Conservation (phyloP, 257 asterid genomes). For the Henckelia pumila region DNA sequence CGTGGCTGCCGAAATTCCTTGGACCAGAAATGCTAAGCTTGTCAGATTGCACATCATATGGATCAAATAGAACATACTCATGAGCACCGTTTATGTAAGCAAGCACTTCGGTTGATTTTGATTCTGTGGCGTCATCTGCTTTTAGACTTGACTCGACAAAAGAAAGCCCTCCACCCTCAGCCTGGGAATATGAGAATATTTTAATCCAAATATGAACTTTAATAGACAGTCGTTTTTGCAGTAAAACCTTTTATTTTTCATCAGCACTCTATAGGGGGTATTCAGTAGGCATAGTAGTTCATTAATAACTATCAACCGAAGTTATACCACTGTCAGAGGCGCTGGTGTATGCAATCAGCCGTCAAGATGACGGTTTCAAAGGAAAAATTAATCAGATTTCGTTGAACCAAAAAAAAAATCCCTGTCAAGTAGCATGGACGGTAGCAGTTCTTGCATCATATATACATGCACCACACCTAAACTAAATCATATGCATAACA, state of each 20-base stretch:
- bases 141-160: conserved; percentile 41
- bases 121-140: conserved; percentile 36
- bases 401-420: not conserved
- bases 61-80: conserved; percentile 73
- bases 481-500: not conserved
- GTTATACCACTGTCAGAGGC: not conserved
- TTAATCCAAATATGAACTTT: not conserved
- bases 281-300: not conserved
- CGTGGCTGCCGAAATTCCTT: conserved; percentile 31
- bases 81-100: conserved; percentile 54
- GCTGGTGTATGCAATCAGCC: not conserved
- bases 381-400: not conserved
- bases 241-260: not conserved
- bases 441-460: not conserved
- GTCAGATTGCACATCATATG: conserved; percentile 33
- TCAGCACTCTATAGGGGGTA: not conserved
- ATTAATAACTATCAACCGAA: not conserved
- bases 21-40: conserved; percentile 34
- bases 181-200: conserved; percentile 50
- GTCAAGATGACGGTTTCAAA: conserved; percentile 2
- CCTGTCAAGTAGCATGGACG: not conserved
- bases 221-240: conserved; percentile 4
- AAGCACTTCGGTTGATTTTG: conserved; percentile 42
- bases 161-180: conserved; percentile 66
- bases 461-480: conserved; percentile 2